Base-by-base conservation (phyloP, 2,329 filamentous ascomycete species). In the Penicillium brasilianum region DNA sequence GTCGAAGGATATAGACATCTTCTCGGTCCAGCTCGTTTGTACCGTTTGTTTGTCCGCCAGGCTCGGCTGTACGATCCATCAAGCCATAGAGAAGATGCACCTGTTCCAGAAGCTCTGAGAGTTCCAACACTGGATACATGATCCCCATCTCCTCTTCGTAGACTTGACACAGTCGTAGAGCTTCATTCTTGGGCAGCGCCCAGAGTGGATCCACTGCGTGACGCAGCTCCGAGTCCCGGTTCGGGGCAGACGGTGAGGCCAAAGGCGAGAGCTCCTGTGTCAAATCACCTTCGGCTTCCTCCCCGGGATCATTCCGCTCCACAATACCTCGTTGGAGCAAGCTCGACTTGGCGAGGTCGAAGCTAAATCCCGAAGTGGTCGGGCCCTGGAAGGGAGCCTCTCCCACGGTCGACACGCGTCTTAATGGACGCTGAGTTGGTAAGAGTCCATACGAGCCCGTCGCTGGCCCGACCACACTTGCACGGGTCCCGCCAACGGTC, bases 61-160 rank as follows among this genome's bases (percentile, higher is more conserved):
- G 44, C 39, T 60, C 59, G 14, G 57, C 11, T 0, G 54, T 53
- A 10, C 52, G 52, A 28, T 66, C 59, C 43, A 53, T 60, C 9
- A 59, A 55, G 77, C 54, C 90, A 85, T 63, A 95, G 79, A 66
- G 82, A 78, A 57, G 71, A 8, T 86, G 85, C 1, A 90, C 88
- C 73, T 96, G 90, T 5, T 81, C 80, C 48, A 92, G 85, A 34
- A 95, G 80, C 58, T 83, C 65, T 62, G 89, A 84, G 30, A 95
- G 87, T 63, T 91, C 85, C 51, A 96, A 73, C 3, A 96, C 87
- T 0, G 93, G 93, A 72, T 96, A 96, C 91, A 96, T 95, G 69
- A 93, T 85, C 34, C 91, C 91, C 75, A 95, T 88, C 73, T 97
- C 93, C 68, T 97, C 92, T 65, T 96, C 90, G 71, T 94, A 93